Evolutionary conservation across 768 basidiomycete species (phyloP), one percentile per base, ranked within the genome.

Genomic region (Cyclocybe cylindracea): DNA sequence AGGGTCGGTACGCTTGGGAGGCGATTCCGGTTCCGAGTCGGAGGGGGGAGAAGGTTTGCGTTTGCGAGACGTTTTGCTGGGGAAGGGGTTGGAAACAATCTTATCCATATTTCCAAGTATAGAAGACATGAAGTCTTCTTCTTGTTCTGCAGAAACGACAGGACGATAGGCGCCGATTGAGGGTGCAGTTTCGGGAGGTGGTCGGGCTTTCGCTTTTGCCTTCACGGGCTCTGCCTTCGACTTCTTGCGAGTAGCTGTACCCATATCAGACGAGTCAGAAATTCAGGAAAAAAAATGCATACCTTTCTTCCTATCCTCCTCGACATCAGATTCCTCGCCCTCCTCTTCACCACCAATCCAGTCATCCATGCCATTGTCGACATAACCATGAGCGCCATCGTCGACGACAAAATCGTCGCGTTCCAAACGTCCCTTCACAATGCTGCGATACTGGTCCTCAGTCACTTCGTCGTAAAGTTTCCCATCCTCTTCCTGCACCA

Each of bases 351-450:
- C 80, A 24, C 78, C 80, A 32, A 80, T 82, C 87, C 92, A 98
- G 62, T 96, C 94, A 52, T 98, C 97, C 85, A 94, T 87, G 4
- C 97, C 97, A 64, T 97, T 92, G 73, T 99, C 97, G 66, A 88
- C 86, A 61, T 99, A 98, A 5, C 93, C 97, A 10, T 77, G 80
- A 0, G 88, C 81, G 24, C 94, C 94, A 71, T 98, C 97, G 62
- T 98, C 97, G 35, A 89, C 87, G 14, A 98, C 91, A 55, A 99
- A 99, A 67, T 99, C 97, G 57, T 98, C 94, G 58, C 76, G 75
- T 53, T 90, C 86, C 6, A 97, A 77, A 13, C 97, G 79, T 1
- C 86, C 85, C 49, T 80, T 81, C 4, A 99, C 97, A 49, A 99
- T 89, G 14, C 78, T 76, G 58, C 80, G 83, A 68, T 98, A 99